Conservation (phyloP, 1,139 yeast genomes). For the Yamadazyma conglobata region DNA sequence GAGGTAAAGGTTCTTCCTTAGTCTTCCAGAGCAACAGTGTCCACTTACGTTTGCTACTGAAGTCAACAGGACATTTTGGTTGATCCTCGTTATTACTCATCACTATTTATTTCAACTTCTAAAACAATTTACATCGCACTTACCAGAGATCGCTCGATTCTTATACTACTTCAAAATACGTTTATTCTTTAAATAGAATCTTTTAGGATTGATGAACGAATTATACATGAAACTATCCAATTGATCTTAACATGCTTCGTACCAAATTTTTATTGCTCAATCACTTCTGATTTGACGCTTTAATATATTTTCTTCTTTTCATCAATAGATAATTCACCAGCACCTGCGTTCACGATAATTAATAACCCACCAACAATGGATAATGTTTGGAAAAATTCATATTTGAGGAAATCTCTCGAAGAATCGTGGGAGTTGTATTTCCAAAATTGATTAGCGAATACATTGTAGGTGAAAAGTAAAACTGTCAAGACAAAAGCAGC, state of each 20-base stretch:
- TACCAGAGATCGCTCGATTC: too few relatives aligned
- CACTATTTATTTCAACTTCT: too few relatives aligned
- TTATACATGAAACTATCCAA: too few relatives aligned
- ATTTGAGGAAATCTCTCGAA: conserved; percentile 84
- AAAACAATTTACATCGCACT: too few relatives aligned
- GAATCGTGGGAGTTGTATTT: conserved; percentile 64
- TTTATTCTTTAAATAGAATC: too few relatives aligned
- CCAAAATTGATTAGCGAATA: conserved; percentile 90
- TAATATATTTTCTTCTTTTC: conserved; percentile 93
- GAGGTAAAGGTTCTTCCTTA: conserved; percentile 10
- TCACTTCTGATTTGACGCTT: too few relatives aligned
- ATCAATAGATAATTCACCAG: conserved; percentile 90
- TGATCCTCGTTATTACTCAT: conserved; percentile 9
- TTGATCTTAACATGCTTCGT: too few relatives aligned
- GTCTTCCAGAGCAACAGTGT: conserved; percentile 9
- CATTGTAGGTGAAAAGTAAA: conserved; percentile 70
- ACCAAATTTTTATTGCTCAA: too few relatives aligned
- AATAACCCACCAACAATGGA: conserved; percentile 93
- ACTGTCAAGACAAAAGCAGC: conserved; percentile 79
- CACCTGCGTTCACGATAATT: conserved; percentile 91
- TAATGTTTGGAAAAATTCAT: conserved; percentile 92
- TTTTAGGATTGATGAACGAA: too few relatives aligned
- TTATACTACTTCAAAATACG: too few relatives aligned
- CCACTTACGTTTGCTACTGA: conserved; percentile 19
- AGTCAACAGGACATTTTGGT: conserved; percentile 25